These are phyloP conservation scores for Stipa capillata DNA, from an alignment of 176 grass and related monocot genomes.

Conservation along the genomic window DNA sequence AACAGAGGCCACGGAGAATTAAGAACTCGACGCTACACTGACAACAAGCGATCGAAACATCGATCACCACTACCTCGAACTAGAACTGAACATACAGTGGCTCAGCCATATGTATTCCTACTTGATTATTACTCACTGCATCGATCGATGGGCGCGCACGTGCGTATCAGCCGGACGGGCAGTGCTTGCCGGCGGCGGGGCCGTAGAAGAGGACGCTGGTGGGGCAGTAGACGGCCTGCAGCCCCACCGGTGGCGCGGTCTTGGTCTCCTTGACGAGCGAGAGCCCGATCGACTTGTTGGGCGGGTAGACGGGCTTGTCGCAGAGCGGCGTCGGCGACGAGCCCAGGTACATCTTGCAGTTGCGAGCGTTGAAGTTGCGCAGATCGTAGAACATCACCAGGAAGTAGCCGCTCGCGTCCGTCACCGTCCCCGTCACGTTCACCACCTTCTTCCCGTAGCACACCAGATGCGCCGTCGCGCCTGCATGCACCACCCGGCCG, in stretches of 20 bases:
- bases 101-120: neutral
- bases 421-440: slow-evolving; percentile 40
- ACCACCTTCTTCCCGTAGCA: slow-evolving; percentile 48
- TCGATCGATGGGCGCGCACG: neutral
- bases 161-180: slow-evolving; percentile 4
- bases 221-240: slow-evolving; percentile 35
- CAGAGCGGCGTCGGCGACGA: slow-evolving; percentile 36
- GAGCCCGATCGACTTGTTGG: slow-evolving; percentile 35
- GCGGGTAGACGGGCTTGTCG: slow-evolving; percentile 41
- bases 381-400: slow-evolving; percentile 48
- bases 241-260: slow-evolving; percentile 18
- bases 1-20: neutral
- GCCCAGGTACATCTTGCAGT: slow-evolving; percentile 42
- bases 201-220: slow-evolving; percentile 45
- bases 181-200: slow-evolving; percentile 14
- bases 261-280: slow-evolving; percentile 27
- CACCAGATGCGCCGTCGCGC: slow-evolving; percentile 32
- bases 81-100: neutral
- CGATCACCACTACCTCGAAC: neutral
- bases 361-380: slow-evolving; percentile 13
- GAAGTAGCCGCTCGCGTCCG: slow-evolving; percentile 44
- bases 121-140: neutral
- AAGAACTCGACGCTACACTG: neutral
- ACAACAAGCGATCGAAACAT: neutral
- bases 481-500: neutral